phyloP scores from a whole-genome alignment of 257 asterid genomes.

The Solanum pennellii region DNA sequence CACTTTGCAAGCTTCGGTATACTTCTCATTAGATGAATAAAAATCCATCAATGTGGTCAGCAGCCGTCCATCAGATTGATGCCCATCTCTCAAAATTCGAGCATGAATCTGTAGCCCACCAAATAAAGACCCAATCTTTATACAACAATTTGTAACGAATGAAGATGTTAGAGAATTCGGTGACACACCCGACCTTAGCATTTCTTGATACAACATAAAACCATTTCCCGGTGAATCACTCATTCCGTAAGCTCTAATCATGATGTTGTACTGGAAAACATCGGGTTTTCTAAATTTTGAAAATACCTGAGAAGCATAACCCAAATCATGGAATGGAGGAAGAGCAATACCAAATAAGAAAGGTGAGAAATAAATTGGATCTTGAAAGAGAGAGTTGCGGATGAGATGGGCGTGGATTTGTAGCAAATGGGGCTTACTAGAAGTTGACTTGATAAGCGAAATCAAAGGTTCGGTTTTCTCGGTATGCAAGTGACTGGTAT shows the following conservation, averaged over 20 bases:
- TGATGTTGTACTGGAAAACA: slow-evolving; percentile 36
- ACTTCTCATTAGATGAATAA: slow-evolving; percentile 37
- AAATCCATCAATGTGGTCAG: slow-evolving; percentile 64
- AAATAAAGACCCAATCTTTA: slow-evolving; percentile 30
- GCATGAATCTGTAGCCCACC: slow-evolving; percentile 57
- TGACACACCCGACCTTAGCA: slow-evolving; percentile 33
- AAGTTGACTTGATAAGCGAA: slow-evolving; percentile 46
- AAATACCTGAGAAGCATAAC: slow-evolving; percentile 38
- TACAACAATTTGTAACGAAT: slow-evolving; percentile 49
- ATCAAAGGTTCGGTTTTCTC: slow-evolving; percentile 21
- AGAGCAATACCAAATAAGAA: slow-evolving; percentile 49
- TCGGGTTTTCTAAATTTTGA: slow-evolving; percentile 33
- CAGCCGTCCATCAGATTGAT: slow-evolving; percentile 31
- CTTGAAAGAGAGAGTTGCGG: slow-evolving; percentile 31
- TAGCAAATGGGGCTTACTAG: slow-evolving; percentile 33
- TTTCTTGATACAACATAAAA: slow-evolving; percentile 30
- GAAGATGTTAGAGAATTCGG: slow-evolving; percentile 45
- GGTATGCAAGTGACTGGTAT: not conserved
- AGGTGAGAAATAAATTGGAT: slow-evolving; percentile 38
- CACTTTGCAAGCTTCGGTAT: slow-evolving; percentile 40
- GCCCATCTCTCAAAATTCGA: slow-evolving; percentile 46
- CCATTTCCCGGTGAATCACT: slow-evolving; percentile 39
- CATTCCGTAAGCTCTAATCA: slow-evolving; percentile 59
- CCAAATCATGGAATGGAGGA: slow-evolving; percentile 40
- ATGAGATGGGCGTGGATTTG: slow-evolving; percentile 63